Percentiles rank a stretch among this genome's conserved stretches.
phyloP scores from a whole-genome alignment of 805 yeast genomes.

The Allodekkera sacchari region DNA sequence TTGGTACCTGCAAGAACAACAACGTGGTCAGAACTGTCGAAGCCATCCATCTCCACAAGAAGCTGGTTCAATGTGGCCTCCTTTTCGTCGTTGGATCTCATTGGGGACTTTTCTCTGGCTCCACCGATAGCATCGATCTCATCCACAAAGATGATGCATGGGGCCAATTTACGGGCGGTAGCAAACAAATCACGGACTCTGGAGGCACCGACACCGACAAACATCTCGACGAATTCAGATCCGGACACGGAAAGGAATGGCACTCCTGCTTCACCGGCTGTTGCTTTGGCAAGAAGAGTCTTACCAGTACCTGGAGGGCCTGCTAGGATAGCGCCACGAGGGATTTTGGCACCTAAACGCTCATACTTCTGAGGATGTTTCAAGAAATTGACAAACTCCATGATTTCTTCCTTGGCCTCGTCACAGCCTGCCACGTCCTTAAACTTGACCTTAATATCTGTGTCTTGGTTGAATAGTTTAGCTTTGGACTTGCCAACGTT shows the following conservation, averaged over 20 bases:
- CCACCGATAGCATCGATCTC: constrained; percentile 99
- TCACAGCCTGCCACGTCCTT: constrained; percentile 96
- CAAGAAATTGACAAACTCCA: constrained; percentile 94
- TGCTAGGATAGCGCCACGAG: constrained; percentile 93
- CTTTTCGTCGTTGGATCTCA: constrained; percentile 92
- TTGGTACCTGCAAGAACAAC: constrained; percentile 98
- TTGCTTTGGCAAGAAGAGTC: constrained; percentile 92
- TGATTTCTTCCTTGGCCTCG: constrained; percentile 94
- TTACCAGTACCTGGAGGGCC: constrained; percentile 99
- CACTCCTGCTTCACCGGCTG: constrained; percentile 99
- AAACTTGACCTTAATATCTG: constrained; percentile 81
- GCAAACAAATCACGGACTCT: constrained; percentile 93
- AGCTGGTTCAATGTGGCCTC: constrained; percentile 94
- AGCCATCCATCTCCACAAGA: constrained; percentile 98
- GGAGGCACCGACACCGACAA: constrained; percentile 98
- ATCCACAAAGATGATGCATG: constrained; percentile 93
- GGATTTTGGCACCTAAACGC: constrained; percentile 91
- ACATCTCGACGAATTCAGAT: constrained; percentile 97
- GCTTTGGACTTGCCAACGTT: constrained; percentile 88
- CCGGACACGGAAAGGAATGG: constrained; percentile 96
- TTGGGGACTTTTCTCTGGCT: constrained; percentile 54
- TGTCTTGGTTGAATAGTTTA: constrained; percentile 82
- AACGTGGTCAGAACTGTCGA: constrained; percentile 81
- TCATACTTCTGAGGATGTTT: constrained; percentile 88
- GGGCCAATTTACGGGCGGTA: constrained; percentile 90